phyloP scores from a whole-genome alignment of 495 filamentous ascomycete genomes.

The Paragyromitra xinjiangensis region DNA sequence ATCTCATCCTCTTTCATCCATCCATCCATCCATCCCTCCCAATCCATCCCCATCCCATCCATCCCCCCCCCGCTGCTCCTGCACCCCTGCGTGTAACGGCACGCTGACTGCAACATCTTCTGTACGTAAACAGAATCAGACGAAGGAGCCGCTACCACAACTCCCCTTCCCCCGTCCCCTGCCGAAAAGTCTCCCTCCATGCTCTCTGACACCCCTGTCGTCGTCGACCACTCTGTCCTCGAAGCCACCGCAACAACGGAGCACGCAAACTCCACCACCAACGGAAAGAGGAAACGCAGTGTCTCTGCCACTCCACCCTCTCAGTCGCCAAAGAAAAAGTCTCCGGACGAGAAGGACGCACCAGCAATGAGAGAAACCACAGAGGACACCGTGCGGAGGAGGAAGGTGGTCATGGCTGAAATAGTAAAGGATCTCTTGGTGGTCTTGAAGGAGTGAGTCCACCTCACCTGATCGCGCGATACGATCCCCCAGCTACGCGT shows the following conservation, averaged over 20 bases:
- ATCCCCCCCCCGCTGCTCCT: neutral
- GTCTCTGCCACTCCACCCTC: neutral
- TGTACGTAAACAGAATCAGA: neutral
- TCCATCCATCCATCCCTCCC: neutral
- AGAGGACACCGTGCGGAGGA: constrained; percentile 21
- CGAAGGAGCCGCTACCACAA: constrained; percentile 21
- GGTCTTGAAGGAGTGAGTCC: constrained; percentile 52
- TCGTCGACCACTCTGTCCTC: constrained; percentile 10
- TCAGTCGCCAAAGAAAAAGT: neutral
- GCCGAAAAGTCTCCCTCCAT: constrained; percentile 9
- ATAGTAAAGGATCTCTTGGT: constrained; percentile 52
- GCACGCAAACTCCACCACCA: constrained; percentile 39
- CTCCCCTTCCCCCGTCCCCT: neutral
- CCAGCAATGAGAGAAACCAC: constrained; percentile 24
- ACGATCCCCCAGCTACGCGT: constrained; percentile 6
- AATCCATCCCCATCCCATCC: constrained; percentile 4
- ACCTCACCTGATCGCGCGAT: neutral
- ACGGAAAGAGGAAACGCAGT: constrained; percentile 50
- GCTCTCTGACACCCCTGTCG: neutral
- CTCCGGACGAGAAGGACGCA: neutral
- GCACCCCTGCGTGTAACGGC: neutral
- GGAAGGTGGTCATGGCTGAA: constrained; percentile 34
- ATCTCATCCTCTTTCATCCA: constrained; percentile 31
- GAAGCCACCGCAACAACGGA: constrained; percentile 28
- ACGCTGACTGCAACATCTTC: neutral